Evolutionary conservation across 225 moss, liverwort and hornwort genomes (phyloP), one percentile per base, ranked within the genome.

Genomic region (Takakia lepidozioides): DNA sequence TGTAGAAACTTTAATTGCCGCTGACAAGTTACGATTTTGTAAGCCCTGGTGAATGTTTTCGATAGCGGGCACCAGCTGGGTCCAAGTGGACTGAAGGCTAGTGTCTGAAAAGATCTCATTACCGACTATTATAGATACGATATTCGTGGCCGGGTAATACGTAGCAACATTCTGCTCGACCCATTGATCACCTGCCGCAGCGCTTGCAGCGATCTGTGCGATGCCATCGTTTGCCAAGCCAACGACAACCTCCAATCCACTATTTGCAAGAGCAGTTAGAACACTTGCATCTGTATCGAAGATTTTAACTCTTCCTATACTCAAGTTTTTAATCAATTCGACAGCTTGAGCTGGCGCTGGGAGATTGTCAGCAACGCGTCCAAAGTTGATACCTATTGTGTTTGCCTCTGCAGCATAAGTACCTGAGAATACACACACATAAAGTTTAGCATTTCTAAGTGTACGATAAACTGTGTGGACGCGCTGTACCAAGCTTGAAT

Each of bases 281-380:
- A 73, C 69, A 17, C 1, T 38, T 10, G 63, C 51, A 46, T 64
- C 24, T 3, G 80, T 57, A 32, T 73, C 66, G 27, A 73, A 84
- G 15, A 84, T 32, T 48, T 80, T 84, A 39, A 84, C 66, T 48
- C 72, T 61, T 36, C 63, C 65, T 2, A 76, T 43, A 35, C 64
- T 73, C 56, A 80, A 72, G 2, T 57, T 42, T 41, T 64, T 50
- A 19, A 84, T 64, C 36, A 65, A 52, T 49, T 60, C 56, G 3
- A 63, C 52, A 23, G 75, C 79, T 32, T 36, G 39, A 0, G 30
- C 54, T 11, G 84, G 67, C 25, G 63, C 60, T 9, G 75, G 80
- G 37, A 84, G 80, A 55, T 84, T 76, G 46, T 76, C 69, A 1
- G 66, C 84, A 7, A 84, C 38, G n/a, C 66, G 75, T 30, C 84